Percentiles rank a stretch among this genome's conserved stretches.
phyloP scores from a whole-genome alignment of 352 stramenopile species.

The Pythium sp. region DNA sequence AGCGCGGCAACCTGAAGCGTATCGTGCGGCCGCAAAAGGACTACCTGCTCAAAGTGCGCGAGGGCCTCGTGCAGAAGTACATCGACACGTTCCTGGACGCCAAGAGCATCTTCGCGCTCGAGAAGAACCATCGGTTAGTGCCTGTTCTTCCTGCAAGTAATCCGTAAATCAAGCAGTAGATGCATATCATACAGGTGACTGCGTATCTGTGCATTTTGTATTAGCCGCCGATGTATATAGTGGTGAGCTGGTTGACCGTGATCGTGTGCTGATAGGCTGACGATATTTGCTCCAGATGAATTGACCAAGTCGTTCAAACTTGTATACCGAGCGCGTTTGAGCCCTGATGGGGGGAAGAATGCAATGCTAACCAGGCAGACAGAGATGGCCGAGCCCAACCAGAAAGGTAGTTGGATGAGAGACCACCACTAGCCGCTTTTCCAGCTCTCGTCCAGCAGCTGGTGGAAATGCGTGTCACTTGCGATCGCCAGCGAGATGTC shows the following conservation, averaged over 20 bases:
- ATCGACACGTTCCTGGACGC: constrained; percentile 66
- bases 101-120: constrained; percentile 72
- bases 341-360: no score
- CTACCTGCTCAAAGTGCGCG: constrained; percentile 54
- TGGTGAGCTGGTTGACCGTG: no score
- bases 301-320: no score
- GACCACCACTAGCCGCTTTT: constrained; percentile 19
- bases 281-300: no score
- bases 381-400: no score
- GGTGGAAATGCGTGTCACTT: constrained; percentile 58
- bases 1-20: constrained; percentile 26
- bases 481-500: constrained; percentile 64
- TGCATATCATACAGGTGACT: neutral
- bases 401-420: no score
- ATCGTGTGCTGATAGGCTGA: no score
- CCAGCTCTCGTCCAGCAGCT: constrained; percentile 73
- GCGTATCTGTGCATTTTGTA: neutral
- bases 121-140: constrained; percentile 75
- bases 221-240: no score
- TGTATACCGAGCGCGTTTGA: no score
- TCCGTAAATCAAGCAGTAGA: neutral
- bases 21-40: constrained; percentile 63
- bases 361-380: no score
- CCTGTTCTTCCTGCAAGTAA: constrained; percentile 9
- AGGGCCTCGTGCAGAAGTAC: constrained; percentile 67